Evolutionary conservation across 352 stramenopile species (phyloP), one percentile per base, ranked within the genome.

Genomic region (Phytophthora sp.): DNA sequence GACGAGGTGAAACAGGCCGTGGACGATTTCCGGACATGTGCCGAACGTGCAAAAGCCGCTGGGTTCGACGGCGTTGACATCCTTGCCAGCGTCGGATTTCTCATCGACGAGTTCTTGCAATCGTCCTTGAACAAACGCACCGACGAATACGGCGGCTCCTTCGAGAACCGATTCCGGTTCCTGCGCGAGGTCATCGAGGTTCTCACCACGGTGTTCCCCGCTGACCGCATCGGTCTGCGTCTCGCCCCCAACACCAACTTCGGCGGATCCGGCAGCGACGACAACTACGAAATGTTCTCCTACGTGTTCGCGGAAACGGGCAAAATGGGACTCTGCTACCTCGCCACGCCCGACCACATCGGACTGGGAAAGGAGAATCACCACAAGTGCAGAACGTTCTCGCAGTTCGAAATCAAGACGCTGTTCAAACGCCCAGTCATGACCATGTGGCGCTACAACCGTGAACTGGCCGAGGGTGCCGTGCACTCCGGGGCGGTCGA

Each of bases 281-380:
- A 51, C 43, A 51, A 51, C 26, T 37, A 51, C 43, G 43, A 51
- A 17, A 51, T 51, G 43, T 51, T 51, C 43, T 26, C 43, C n/a
- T 51, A 51, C 26, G 43, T 17, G 5, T 51, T 51, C n/a, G 43
- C 35, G 43, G 24, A 17, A 21, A 13, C 37, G 43, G 23, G 24
- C n/a, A 26, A 51, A 26, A 24, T 37, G 24, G 26, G 43, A 12
- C 45, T 41, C 9, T 18, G 28, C 11, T 53, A 53, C 45, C 20
- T 53, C 9, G 45, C 30, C 5, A 32, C 41, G 45, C 30, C 30
- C 10, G n/a, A 53, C 21, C 28, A 20, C 18, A 41, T 53, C 13
- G 30, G 45, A n/a, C 41, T 53, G 12, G 27, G 45, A 17, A 41
- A 39, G 18, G 28, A 27, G 30, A 20, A 15, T 12, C 17, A n/a